Base-by-base conservation (phyloP, 805 yeast genomes). In the Barnettozyma vustinii region DNA sequence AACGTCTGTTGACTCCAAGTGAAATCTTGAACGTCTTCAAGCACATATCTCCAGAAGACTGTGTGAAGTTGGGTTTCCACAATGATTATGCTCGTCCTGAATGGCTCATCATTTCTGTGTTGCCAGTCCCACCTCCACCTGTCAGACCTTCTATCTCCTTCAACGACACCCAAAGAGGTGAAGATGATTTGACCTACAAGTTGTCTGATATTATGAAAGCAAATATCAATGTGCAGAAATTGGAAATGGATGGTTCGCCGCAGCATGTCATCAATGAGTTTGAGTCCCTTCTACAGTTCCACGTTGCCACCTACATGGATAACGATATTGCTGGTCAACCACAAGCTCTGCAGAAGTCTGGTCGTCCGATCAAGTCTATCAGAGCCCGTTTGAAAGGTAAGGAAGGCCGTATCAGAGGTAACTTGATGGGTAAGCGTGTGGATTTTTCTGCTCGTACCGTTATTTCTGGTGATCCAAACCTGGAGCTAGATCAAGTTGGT, bases 311-410 rank as follows among this genome's bases (percentile, higher is more conserved):
- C 0, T 94, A 94, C 66, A 94, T 94, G 99, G 99, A 94, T 72
- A 94, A 94, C 67, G 98, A 94, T 72, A 94, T 94, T 69, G 99
- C 99, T 13, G 99, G 99, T 54, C 99, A 94, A 72, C 99, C 99
- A 0, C 99, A 92, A 69, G 99, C 99, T 32, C 77, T 94, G 54
- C 99, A 94, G 66, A 94, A 94, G 70, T 88, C 97, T 50, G 99
- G 99, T 50, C 86, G 99, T 71, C 99, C 99, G 2, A 95, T 94
- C 57, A 94, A 94, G 68, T 89, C 97, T 41, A 94, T 94, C 61
- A 84, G 99, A 73, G 98, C 99, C n/a, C 91, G 99, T 75, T 77
- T 94, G 61, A 94, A 94, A 84, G 99, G 99, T 74, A 94, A 94
- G 62, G 99, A 94, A 74, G 99, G 99, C 53, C 91, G 99, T 75